Conservation (phyloP, 2,329 filamentous ascomycete genomes). For the Triangularia verruculosa region DNA sequence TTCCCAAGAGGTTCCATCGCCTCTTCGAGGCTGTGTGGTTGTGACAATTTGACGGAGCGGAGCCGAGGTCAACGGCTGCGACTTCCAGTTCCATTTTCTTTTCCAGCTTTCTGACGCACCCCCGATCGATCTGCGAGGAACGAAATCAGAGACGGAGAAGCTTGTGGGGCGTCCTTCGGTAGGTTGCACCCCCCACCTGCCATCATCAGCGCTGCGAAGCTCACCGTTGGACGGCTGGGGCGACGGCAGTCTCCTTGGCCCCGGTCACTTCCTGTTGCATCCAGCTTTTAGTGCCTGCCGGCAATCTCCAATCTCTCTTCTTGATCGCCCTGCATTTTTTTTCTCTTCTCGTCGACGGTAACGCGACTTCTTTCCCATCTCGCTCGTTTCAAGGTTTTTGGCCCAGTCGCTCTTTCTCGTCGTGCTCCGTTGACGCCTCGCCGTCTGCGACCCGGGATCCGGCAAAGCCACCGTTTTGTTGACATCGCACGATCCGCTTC, state of each 20-base stretch:
- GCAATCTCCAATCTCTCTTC: constrained; percentile 7
- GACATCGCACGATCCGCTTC: constrained; percentile 1
- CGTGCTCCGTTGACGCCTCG: neutral
- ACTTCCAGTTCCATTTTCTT: neutral
- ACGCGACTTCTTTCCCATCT: neutral
- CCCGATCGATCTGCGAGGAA: constrained; percentile 3
- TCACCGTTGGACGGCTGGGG: constrained; percentile 5
- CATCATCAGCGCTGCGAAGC: constrained; percentile 1
- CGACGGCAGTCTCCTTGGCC: constrained; percentile 7
- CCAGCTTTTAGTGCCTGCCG: constrained; percentile 8
- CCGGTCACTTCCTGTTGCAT: neutral
- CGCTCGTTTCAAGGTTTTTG: neutral
- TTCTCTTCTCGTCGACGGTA: neutral
- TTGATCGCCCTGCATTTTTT: constrained; percentile 6
- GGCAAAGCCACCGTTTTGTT: neutral
- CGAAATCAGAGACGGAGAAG: constrained; percentile 8
- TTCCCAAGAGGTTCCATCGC: neutral
- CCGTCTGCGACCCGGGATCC: neutral
- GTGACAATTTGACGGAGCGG: neutral
- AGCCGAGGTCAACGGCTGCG: constrained; percentile 3
- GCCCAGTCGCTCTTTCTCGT: neutral
- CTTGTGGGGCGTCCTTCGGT: constrained; percentile 1
- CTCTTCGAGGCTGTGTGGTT: neutral
- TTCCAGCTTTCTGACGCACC: neutral
- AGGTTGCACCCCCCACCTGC: constrained; percentile 5